A percentile compares a stretch with the other conserved stretches of the same genome.
Evolutionary conservation across 768 basidiomycete genomes (phyloP).

Genomic region (Galerina sulciceps): DNA sequence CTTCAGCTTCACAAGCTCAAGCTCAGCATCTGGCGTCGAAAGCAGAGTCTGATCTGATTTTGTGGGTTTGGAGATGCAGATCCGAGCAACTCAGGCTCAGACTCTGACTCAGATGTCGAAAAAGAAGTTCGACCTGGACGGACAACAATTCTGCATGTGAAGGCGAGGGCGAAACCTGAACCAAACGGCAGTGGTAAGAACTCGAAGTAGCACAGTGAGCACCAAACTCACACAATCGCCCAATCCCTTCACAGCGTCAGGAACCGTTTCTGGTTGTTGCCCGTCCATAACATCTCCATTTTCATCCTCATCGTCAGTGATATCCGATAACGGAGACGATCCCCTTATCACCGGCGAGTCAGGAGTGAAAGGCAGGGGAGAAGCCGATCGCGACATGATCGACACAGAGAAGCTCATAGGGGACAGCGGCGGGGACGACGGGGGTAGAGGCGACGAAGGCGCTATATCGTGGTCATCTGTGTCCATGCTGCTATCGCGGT

Average conservation of each 20-base stretch:
- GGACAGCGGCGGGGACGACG: constrained; percentile 50
- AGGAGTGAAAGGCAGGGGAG: constrained; percentile 26
- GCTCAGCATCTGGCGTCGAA: no score
- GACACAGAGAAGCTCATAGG: constrained; percentile 43
- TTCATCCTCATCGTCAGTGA: constrained; percentile 27
- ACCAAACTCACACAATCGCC: constrained; percentile 4
- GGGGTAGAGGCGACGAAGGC: constrained; percentile 36
- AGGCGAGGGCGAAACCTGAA: neutral
- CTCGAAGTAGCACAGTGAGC: neutral
- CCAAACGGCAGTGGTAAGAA: neutral
- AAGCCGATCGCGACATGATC: constrained; percentile 40
- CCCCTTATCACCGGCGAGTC: constrained; percentile 22
- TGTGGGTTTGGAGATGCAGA: no score
- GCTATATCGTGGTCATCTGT: constrained; percentile 21
- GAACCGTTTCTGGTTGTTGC: neutral
- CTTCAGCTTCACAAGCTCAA: no score
- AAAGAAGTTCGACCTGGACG: no score
- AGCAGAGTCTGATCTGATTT: no score
- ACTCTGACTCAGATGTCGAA: no score
- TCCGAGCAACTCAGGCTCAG: no score
- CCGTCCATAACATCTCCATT: constrained; percentile 8
- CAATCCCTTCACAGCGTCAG: neutral
- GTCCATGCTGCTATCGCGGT: constrained; percentile 35
- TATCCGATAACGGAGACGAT: constrained; percentile 29
- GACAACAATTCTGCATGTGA: no score